phyloP scores from a whole-genome alignment of 139 green algal genomes.

The Volvox africanus region DNA sequence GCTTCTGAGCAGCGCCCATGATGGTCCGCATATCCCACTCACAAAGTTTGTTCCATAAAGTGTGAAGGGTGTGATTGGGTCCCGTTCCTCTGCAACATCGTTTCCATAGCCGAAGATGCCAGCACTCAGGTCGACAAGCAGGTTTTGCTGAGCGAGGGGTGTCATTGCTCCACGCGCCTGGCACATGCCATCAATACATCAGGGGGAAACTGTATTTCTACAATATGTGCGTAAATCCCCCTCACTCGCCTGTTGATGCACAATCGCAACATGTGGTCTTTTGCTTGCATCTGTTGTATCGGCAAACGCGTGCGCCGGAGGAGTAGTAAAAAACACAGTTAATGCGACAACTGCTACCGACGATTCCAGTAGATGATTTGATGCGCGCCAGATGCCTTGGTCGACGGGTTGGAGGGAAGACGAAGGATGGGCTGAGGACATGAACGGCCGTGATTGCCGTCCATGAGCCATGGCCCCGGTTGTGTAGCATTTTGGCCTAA shows the following conservation, averaged over 20 bases:
- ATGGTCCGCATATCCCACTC: neutral
- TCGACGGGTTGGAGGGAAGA: neutral
- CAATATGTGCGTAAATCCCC: no score
- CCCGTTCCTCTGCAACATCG: slow-evolving; percentile 25
- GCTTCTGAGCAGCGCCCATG: no score
- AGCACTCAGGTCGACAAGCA: slow-evolving; percentile 38
- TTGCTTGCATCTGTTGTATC: neutral
- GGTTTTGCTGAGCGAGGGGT: neutral
- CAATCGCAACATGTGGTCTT: neutral
- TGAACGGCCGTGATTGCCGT: neutral
- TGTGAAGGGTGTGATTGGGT: slow-evolving; percentile 66
- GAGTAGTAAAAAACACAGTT: neutral
- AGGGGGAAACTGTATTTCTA: neutral
- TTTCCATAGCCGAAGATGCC: slow-evolving; percentile 46
- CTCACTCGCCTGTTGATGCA: neutral
- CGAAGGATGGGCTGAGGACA: neutral
- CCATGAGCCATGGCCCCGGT: neutral
- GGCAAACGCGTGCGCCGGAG: slow-evolving; percentile 1
- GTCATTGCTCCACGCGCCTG: neutral
- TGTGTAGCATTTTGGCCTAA: neutral
- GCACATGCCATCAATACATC: neutral
- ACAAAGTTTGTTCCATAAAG: slow-evolving; percentile 59
- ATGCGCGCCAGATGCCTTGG: neutral
- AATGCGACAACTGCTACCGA: neutral
- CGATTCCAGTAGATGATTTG: neutral